Evolutionary conservation across 768 basidiomycete species (phyloP), one percentile per base, ranked within the genome.

Genomic region (Cystobasidium ongulense): DNA sequence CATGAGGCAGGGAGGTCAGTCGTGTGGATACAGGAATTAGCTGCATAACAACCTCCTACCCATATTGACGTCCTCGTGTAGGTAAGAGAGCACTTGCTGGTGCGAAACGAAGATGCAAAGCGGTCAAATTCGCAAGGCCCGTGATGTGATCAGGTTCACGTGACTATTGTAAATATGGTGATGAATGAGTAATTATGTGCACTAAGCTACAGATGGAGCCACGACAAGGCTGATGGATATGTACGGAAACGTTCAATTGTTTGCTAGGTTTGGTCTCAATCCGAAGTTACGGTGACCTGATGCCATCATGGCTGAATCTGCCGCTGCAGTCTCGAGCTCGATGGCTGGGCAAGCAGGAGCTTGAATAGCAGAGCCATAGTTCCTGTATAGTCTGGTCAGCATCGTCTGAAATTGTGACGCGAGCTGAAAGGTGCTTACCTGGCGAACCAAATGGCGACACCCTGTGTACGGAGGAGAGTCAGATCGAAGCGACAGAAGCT

Each of bases 391-490:
- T 10, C 57, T 4, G 4, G 57, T 31, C 57, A 33, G 31, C 15
- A 13, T 5, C 25, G 18, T 10, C 8, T 61, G 2, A 7, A 25
- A 25, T 8, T 15, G 46, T 50, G 23, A 57, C 8, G n/a, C 7
- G 31, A 57, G n/a, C 53, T 23, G 7, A 8, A n/a, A 7, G 15
- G 31, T 7, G 3, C 57, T n/a, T 23, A 38, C 46, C 46, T 50
- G n/a, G 46, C 65, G 18, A 38, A 50, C 63, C 63, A 64, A 35
- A 64, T 64, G 41, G 63, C 63, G 27, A 64, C 63, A 11, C 63
- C 63, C 35, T 64, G 33, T 41, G 38, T 17, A 23, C 2, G 13
- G 29, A 61, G 7, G 11, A 61, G 23, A 17, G 31, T 64, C 25
- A 27, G 35, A 64, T 4, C 27, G 11, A 39, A n/a, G 43, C 17